Evolutionary conservation across 1,139 yeast species (phyloP).

Genomic region (Suhomyces anneliseae): DNA sequence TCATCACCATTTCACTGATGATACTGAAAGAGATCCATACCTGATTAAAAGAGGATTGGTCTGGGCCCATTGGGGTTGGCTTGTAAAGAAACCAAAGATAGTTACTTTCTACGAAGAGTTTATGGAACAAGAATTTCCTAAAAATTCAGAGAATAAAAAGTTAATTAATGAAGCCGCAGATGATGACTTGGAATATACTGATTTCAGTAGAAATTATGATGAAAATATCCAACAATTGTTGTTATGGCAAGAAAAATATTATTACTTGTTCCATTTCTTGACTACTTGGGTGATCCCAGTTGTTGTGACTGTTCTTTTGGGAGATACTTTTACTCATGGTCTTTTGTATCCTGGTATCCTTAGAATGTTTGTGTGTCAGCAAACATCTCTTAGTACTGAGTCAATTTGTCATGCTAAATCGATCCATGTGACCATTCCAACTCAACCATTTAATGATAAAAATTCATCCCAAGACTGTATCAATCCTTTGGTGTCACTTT

Average conservation of each 20-base stretch:
- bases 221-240: conserved; percentile 26
- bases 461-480: conserved; percentile 52
- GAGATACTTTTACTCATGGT: conserved; percentile 54
- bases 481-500: conserved; percentile 51
- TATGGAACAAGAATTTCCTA: conserved; percentile 46
- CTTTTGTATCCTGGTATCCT: conserved; percentile 62
- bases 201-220: conserved; percentile 18
- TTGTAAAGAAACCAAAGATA: conserved; percentile 51
- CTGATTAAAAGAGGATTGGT: conserved; percentile 57
- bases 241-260: conserved; percentile 59
- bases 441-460: conserved; percentile 64
- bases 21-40: conserved; percentile 69
- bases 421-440: conserved; percentile 43
- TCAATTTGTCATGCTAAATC: conserved; percentile 57
- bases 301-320: conserved; percentile 35
- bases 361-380: conserved; percentile 58
- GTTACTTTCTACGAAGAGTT: conserved; percentile 34
- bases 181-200: conserved; percentile 14
- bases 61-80: conserved; percentile 69
- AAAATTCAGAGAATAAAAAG: conserved; percentile 11
- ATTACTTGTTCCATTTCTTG: conserved; percentile 41
- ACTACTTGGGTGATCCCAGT: conserved; percentile 54
- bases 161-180: conserved; percentile 26
- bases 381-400: conserved; percentile 54
- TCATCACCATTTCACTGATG: conserved; percentile 65